These are phyloP conservation scores for Orbilia blumenaviensis DNA, from an alignment of 2,329 filamentous ascomycete genomes.

Conservation along the genomic window DNA sequence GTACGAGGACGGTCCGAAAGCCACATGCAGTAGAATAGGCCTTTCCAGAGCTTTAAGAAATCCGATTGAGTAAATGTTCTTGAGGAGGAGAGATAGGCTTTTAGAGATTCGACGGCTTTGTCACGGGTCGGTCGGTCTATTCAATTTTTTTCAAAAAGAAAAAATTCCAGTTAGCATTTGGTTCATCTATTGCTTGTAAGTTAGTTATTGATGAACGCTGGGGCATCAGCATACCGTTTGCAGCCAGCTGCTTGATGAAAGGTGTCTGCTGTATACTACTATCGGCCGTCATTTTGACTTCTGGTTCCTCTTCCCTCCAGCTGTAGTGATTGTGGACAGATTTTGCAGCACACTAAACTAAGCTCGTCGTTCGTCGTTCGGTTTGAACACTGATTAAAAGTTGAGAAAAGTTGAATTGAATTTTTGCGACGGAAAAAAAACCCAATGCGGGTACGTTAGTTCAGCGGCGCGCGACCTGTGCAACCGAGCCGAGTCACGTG, in stretches of 20 bases:
- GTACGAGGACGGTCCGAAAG: slow-evolving; percentile 90
- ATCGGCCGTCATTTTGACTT: slow-evolving; percentile 39
- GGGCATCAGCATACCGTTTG: slow-evolving; percentile 74
- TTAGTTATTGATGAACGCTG: neutral
- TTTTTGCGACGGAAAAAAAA: slow-evolving; percentile 44
- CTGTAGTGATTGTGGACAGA: too few relatives aligned
- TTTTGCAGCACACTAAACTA: too few relatives aligned
- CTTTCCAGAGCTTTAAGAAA: slow-evolving; percentile 90
- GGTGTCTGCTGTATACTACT: slow-evolving; percentile 61
- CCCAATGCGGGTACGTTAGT: neutral
- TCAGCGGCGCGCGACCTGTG: neutral
- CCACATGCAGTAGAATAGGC: slow-evolving; percentile 88
- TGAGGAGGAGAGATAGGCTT: slow-evolving; percentile 74
- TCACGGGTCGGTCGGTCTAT: slow-evolving; percentile 81
- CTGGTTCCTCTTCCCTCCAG: too few relatives aligned
- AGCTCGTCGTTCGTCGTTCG: too few relatives aligned
- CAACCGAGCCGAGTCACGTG: neutral
- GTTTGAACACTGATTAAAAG: neutral
- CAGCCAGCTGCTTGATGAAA: slow-evolving; percentile 84
- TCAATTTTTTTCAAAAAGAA: slow-evolving; percentile 53
- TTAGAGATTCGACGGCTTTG: slow-evolving; percentile 78
- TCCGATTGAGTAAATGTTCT: slow-evolving; percentile 73
- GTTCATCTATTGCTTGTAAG: neutral
- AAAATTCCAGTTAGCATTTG: neutral
- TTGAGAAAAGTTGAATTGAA: slow-evolving; percentile 18